Percentiles rank a stretch among this genome's conserved stretches.
These are phyloP conservation scores for Apodospora peruviana DNA, from an alignment of 495 filamentous ascomycete species.

Conservation along the genomic window DNA sequence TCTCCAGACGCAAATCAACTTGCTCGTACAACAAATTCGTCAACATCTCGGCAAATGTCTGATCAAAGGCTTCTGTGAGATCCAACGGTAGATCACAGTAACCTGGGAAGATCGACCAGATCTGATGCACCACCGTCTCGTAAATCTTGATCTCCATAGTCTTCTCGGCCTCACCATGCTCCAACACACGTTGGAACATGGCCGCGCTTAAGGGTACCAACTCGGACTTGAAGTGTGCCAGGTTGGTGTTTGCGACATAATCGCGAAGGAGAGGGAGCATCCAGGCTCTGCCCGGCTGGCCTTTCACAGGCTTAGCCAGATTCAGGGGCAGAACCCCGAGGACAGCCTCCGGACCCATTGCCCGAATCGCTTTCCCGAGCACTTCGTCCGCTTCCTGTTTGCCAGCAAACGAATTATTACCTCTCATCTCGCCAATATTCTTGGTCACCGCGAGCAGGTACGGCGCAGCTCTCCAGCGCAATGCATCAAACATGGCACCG, in stretches of 20 bases:
- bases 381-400: constrained; percentile 94
- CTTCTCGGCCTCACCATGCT: constrained; percentile 72
- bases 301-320: constrained; percentile 65
- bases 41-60: constrained; percentile 83
- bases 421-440: constrained; percentile 79
- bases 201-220: constrained; percentile 83
- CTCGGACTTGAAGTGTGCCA: constrained; percentile 77
- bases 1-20: constrained; percentile 73
- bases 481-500: constrained; percentile 77
- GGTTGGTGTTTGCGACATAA: constrained; percentile 74
- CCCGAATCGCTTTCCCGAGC: constrained; percentile 74
- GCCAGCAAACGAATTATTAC: constrained; percentile 81
- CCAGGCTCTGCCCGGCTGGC: constrained; percentile 86
- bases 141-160: constrained; percentile 95
- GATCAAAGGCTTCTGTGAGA: constrained; percentile 70
- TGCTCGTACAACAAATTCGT: constrained; percentile 91
- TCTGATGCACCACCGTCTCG: constrained; percentile 91
- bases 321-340: constrained; percentile 80
- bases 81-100: constrained; percentile 91
- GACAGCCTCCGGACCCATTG: constrained; percentile 81
- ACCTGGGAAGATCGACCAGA: constrained; percentile 90
- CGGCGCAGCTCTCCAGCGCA: constrained; percentile 76
- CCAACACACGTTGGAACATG: constrained; percentile 83
- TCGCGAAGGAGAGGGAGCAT: constrained; percentile 86
- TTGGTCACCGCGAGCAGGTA: constrained; percentile 67